Conservation (phyloP, 495 filamentous ascomycete species). For the Penicillium simplicissimum region DNA sequence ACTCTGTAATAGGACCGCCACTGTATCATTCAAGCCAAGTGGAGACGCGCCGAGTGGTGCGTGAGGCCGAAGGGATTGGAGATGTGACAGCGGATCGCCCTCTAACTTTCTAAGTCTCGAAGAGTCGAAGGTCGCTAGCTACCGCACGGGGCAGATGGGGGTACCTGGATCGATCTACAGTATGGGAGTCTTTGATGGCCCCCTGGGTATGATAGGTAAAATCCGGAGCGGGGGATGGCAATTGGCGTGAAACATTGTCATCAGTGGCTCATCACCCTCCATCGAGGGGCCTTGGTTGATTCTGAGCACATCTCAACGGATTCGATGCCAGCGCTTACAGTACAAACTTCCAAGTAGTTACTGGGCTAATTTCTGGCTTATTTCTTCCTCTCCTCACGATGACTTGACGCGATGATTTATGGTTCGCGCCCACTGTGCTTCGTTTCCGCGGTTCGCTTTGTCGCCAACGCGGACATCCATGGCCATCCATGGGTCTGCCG, state of each 20-base stretch:
- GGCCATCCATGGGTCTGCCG: conserved; percentile 3
- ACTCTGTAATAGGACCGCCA: conserved; percentile 24
- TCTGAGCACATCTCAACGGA: neutral
- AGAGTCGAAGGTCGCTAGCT: conserved; percentile 25
- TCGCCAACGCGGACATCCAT: neutral
- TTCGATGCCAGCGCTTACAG: neutral
- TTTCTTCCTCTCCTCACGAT: neutral
- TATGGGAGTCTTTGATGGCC: neutral
- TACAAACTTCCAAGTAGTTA: too few species aligned
- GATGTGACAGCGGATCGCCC: conserved; percentile 47
- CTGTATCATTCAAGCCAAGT: conserved; percentile 27
- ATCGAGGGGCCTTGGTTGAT: neutral
- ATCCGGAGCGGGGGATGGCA: neutral
- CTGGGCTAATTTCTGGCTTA: neutral
- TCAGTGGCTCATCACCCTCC: neutral
- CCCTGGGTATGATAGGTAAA: neutral
- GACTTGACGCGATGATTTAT: neutral
- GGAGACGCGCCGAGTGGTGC: conserved; percentile 34
- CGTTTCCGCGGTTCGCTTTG: conserved; percentile 1
- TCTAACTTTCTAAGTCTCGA: neutral
- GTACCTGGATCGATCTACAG: conserved; percentile 33
- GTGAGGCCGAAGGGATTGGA: conserved; percentile 23
- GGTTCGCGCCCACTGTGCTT: neutral
- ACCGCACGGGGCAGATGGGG: conserved; percentile 21
- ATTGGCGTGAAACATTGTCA: neutral